Evolutionary conservation across 768 basidiomycete genomes (phyloP), one percentile per base, ranked within the genome.

Genomic region (Serpula lacrymans): DNA sequence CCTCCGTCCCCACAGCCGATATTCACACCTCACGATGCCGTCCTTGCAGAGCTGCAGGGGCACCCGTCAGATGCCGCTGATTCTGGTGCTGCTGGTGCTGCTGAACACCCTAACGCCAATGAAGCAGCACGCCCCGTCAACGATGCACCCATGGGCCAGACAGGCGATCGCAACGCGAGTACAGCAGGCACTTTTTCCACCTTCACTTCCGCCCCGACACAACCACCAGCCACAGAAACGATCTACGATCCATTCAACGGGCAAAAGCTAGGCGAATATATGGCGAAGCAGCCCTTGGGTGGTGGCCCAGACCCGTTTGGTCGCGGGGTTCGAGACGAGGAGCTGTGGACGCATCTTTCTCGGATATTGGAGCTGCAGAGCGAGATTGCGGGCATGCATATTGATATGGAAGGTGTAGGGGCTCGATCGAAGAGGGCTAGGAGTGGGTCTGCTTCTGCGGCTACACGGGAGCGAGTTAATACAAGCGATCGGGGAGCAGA

Each of bases 321-420:
- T 9, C 40, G 28, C n/a, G 27, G n/a, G n/a, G n/a, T 49, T 14
- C 63, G 62, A 34, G 71, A 72, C 47, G 75, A 74, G 37, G 76
- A 73, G 39, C 57, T 84, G 35, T 89, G 87, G 87, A 53, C 72
- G 0, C 79, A 82, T 46, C 71, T 89, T 12, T 77, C 77, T 14
- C 72, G 71, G 31, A 81, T 89, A n/a, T 58, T 86, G 46, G 80
- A 81, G 26, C 60, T 89, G 22, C 85, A 89, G 57, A 77, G 74
- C 40, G 77, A 85, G 47, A 77, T 89, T 24, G 80, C 86, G 5
- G 68, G 65, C 47, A 77, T 85, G 74, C 87, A 88, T 54, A 61
- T 80, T 8, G 77, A 82, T 18, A 84, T 89, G 83, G 87, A 89
- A 57, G 74, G 74, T 28, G 70, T 83, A 33, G 78, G 80, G 1